A percentile compares a stretch with the other conserved stretches of the same genome.
phyloP scores from a whole-genome alignment of 2,329 filamentous ascomycete species.

The Neoarthrinium moseri region DNA sequence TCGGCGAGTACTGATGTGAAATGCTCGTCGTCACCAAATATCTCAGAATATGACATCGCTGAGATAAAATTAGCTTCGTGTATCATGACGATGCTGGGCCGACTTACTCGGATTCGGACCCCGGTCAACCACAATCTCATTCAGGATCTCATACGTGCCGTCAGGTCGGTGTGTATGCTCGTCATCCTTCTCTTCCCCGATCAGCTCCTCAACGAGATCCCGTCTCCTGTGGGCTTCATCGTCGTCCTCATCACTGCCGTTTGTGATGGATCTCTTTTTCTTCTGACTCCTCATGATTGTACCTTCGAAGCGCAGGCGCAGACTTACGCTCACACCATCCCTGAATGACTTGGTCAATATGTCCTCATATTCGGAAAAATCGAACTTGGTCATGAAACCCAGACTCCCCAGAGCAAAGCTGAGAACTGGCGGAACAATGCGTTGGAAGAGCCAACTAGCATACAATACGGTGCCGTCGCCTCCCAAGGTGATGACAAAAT shows the following conservation, averaged over 20 bases:
- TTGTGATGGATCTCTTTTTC: conserved; percentile 31
- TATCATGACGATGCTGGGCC: neutral
- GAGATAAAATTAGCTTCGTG: neutral
- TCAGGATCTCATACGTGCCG: conserved; percentile 84
- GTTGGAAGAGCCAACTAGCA: conserved; percentile 94
- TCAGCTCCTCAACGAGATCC: conserved; percentile 85
- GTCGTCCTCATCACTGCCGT: conserved; percentile 15
- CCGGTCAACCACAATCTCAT: conserved; percentile 94
- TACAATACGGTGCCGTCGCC: conserved; percentile 98
- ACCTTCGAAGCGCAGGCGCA: conserved; percentile 87
- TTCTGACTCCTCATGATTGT: conserved; percentile 82
- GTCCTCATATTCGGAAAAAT: conserved; percentile 72
- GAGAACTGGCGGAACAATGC: conserved; percentile 88
- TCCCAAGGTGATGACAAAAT: conserved; percentile 88
- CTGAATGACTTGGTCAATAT: conserved; percentile 72
- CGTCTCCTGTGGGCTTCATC: conserved; percentile 40
- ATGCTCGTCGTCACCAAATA: conserved; percentile 93
- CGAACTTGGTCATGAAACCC: conserved; percentile 95
- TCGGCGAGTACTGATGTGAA: conserved; percentile 93
- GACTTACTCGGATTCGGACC: conserved; percentile 85
- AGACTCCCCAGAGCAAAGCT: conserved; percentile 90
- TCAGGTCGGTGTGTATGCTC: conserved; percentile 83
- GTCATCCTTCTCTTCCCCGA: conserved; percentile 82
- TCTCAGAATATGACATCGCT: conserved; percentile 89
- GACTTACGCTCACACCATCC: conserved; percentile 83